A percentile compares a stretch with the other conserved stretches of the same genome.
These are phyloP conservation scores for Neopestalotiopsis clavispora DNA, from an alignment of 2,329 filamentous ascomycete genomes.

Conservation along the genomic window DNA sequence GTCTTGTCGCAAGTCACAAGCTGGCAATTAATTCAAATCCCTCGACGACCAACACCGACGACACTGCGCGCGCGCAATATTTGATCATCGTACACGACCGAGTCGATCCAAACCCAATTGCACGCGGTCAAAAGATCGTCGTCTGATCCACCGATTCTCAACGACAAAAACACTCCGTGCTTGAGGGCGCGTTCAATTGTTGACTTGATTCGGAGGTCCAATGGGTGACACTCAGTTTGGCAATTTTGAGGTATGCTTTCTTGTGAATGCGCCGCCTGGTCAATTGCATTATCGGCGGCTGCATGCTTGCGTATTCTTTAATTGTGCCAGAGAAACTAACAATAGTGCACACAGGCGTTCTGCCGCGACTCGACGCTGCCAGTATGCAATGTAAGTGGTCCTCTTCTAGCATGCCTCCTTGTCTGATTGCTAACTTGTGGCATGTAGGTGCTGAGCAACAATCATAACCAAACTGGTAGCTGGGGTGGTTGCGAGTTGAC, in stretches of 20 bases:
- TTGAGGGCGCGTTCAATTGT: slow-evolving; percentile 18
- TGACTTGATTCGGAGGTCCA: slow-evolving; percentile 31
- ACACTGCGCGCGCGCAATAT: neutral
- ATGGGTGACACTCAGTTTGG: slow-evolving; percentile 68
- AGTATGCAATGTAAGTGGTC: slow-evolving; percentile 76
- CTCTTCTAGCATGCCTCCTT: neutral
- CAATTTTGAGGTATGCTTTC: slow-evolving; percentile 59
- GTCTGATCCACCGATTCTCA: slow-evolving; percentile 8
- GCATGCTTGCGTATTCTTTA: slow-evolving; percentile 12
- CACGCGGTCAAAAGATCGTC: neutral
- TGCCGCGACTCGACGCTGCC: slow-evolving; percentile 84
- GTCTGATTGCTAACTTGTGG: slow-evolving; percentile 9
- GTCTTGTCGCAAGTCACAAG: neutral
- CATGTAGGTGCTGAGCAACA: slow-evolving; percentile 64
- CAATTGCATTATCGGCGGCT: slow-evolving; percentile 1
- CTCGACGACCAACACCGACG: neutral
- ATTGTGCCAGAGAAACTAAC: slow-evolving; percentile 20
- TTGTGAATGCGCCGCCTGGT: neutral
- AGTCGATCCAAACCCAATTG: neutral
- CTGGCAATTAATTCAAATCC: neutral
- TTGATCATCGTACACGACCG: neutral
- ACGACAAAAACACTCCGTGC: neutral
- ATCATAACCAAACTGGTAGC: slow-evolving; percentile 62
- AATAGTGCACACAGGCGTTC: slow-evolving; percentile 64
- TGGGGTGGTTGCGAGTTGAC: slow-evolving; percentile 75